Base-by-base conservation (phyloP, 1,284 basidiomycete species). In the Tremellales sp. region DNA sequence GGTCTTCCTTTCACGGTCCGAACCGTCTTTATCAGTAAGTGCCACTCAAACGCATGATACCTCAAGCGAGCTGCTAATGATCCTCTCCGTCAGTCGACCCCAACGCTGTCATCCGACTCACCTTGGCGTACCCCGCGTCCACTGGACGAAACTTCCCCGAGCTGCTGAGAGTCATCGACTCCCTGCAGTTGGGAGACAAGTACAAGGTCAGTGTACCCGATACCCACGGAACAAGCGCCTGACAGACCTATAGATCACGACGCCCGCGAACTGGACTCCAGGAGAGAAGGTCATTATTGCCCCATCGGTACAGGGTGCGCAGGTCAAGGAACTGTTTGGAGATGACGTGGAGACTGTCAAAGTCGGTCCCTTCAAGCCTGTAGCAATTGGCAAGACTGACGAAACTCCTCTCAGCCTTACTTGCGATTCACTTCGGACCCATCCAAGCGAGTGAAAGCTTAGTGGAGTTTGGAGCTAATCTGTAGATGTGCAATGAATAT, bases 261-360 rank as follows among this genome's bases (percentile, higher is more conserved):
- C 43, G 16, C 47, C 47, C 7, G 34, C 34, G 18, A 58, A 97
- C 81, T 97, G 94, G 94, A 81, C 16, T 10, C 29, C 29, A 10
- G 92, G 91, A 38, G 85, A 93, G 14, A 84, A 91, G 66, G 93
- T 97, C 48, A 97, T 99, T 64, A 84, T 99, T 34, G 92, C 97
- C 74, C 87, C 89, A n/a, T 74, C 79, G 7, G 90, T 97, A 41
- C 64, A 74, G 56, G 85, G 86, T 63, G 89, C 93, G 35, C 86
- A 97, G 74, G 93, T 91, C 26, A 85, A 90, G 75, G 83, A 74
- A 54, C 71, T 75, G 34, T 78, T 78, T 65, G 75, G 75, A 16
- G 74, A 74, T 47, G 66, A 74, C 54, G 74, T 71, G 48, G 45
- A 76, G 51, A 70, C 66, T 31, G 75, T 77, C 56, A 75, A 71